Percentiles rank a stretch among this genome's conserved stretches.
phyloP scores from a whole-genome alignment of 768 basidiomycete genomes.

The Lactarius akahatsu region DNA sequence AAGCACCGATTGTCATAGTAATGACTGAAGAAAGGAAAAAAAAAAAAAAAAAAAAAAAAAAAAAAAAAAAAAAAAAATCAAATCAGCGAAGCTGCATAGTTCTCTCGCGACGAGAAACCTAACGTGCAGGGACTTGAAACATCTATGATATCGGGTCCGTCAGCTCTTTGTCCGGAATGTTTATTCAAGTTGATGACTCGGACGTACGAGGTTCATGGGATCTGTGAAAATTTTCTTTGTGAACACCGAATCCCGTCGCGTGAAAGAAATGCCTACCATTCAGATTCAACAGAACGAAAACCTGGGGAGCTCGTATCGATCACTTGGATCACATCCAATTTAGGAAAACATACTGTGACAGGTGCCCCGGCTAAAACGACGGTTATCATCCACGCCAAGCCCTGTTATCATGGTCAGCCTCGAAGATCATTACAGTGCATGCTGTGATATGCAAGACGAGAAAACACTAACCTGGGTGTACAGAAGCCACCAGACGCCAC shows the following conservation, averaged over 20 bases:
- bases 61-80: no score
- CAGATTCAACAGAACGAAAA: constrained; percentile 6
- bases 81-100: background rate
- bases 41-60: no score
- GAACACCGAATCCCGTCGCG: no score
- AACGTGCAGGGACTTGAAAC: constrained; percentile 8
- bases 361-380: constrained; percentile 6
- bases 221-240: background rate
- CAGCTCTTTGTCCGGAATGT: background rate
- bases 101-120: background rate
- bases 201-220: constrained; percentile 8
- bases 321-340: background rate
- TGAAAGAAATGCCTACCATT: constrained; percentile 2
- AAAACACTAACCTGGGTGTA: background rate
- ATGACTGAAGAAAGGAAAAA: background rate
- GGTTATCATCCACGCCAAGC: constrained; percentile 1
- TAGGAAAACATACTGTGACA: background rate
- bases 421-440: background rate
- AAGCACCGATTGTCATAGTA: constrained; percentile 9
- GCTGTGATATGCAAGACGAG: background rate
- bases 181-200: background rate
- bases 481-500: constrained; percentile 8
- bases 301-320: background rate
- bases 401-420: background rate
- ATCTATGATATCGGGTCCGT: background rate